phyloP scores from a whole-genome alignment of 208 protist species.

The Wallacemonas sp. region DNA sequence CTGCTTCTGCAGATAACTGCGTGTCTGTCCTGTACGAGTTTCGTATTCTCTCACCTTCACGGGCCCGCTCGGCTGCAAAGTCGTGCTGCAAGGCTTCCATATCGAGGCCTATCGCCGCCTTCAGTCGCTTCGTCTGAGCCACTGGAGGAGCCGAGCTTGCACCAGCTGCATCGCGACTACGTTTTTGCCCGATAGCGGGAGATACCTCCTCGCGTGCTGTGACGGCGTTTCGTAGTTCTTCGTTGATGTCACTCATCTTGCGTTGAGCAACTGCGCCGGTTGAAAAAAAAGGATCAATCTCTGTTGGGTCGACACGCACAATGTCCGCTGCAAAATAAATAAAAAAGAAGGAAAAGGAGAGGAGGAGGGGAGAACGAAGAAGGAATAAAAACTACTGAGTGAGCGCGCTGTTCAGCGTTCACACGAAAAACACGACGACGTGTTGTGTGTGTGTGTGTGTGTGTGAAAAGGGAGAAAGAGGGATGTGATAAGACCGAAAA shows the following conservation, averaged over 20 bases:
- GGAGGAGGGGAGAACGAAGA: not conserved
- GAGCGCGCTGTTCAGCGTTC: not conserved
- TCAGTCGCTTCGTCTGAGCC: not conserved
- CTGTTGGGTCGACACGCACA: too few species aligned
- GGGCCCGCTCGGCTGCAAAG: constrained; percentile 25
- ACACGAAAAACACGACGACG: not conserved
- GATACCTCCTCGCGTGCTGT: not conserved
- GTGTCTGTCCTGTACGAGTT: constrained; percentile 19
- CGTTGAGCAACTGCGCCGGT: not conserved
- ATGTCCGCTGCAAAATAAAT: too few species aligned
- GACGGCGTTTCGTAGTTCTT: constrained; percentile 10
- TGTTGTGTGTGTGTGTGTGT: too few species aligned
- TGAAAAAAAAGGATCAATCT: not conserved
- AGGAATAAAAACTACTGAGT: not conserved
- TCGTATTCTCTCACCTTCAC: constrained; percentile 19
- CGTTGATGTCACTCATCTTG: constrained; percentile 17
- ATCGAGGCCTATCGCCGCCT: constrained; percentile 28
- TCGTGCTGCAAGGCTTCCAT: constrained; percentile 26
- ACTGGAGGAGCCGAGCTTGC: not conserved
- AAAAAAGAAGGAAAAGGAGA: not conserved
- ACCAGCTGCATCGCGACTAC: too few species aligned
- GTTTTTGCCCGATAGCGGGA: constrained; percentile 24
- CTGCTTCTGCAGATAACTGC: constrained; percentile 30
- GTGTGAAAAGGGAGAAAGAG: too few species aligned
- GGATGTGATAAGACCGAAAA: too few species aligned